phyloP scores from a whole-genome alignment of 2,329 filamentous ascomycete species.

The Fusarium domesticum region DNA sequence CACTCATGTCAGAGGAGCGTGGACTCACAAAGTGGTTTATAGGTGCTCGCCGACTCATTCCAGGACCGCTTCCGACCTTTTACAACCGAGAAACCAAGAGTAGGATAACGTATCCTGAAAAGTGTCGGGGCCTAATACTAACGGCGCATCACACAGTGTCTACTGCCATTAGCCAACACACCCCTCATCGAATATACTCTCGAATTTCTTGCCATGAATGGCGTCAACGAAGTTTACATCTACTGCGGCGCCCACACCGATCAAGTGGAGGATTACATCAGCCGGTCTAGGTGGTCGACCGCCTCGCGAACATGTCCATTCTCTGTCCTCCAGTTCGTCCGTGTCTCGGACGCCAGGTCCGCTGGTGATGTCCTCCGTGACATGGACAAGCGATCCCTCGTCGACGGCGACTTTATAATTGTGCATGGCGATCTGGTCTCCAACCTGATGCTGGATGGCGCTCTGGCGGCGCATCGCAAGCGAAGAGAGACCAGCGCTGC shows the following conservation, averaged over 20 bases:
- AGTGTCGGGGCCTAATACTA: slow-evolving; percentile 8
- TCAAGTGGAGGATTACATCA: slow-evolving; percentile 82
- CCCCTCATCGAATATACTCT: slow-evolving; percentile 97
- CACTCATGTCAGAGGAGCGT: slow-evolving; percentile 15
- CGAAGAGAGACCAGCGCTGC: slow-evolving; percentile 83
- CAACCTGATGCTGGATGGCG: slow-evolving; percentile 79
- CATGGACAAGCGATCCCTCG: slow-evolving; percentile 78
- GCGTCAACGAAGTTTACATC: slow-evolving; percentile 89
- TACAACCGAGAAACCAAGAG: slow-evolving; percentile 82
- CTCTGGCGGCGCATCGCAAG: slow-evolving; percentile 74
- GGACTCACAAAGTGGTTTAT: slow-evolving; percentile 20
- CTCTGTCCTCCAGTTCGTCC: slow-evolving; percentile 75
- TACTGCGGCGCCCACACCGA: slow-evolving; percentile 88
- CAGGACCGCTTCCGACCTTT: slow-evolving; percentile 90
- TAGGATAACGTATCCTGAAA: slow-evolving; percentile 42
- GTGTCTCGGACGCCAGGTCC: slow-evolving; percentile 77
- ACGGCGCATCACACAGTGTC: slow-evolving; percentile 59
- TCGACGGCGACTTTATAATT: slow-evolving; percentile 86
- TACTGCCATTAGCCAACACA: slow-evolving; percentile 87
- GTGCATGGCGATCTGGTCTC: slow-evolving; percentile 92
- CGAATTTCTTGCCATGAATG: slow-evolving; percentile 91
- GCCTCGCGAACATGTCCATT: slow-evolving; percentile 62
- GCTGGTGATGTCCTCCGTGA: slow-evolving; percentile 94
- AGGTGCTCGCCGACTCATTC: slow-evolving; percentile 92
- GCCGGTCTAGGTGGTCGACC: slow-evolving; percentile 69